Evolutionary conservation across 1,139 yeast species (phyloP), one percentile per base, ranked within the genome.

Genomic region (Hemisphaericaspora xylofermentans): DNA sequence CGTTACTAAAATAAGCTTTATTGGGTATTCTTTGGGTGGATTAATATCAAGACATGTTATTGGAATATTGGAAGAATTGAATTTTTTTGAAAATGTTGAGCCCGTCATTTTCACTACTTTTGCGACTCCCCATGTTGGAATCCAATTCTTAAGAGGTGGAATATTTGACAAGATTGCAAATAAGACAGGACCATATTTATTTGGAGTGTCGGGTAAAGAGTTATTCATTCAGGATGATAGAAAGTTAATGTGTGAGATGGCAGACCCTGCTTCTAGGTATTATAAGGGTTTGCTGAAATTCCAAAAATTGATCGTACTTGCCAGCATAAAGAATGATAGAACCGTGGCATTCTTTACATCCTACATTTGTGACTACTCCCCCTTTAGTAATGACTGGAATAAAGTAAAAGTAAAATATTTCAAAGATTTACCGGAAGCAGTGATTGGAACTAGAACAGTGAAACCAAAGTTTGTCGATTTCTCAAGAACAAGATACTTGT

Each of bases 71-170:
- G 58, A 76, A 38, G 74, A 69, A 22, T 50, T 74, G 45, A 74
- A 73, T 0, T 71, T 82, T 45, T 88, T 88, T 51, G 74, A 80
- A 2, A 54, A 53, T 2, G 76, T 88, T 14, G 66, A 74, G 48
- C 96, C 96, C 0, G 64, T 76, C 2, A 66, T 80, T 39, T 84
- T 84, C 56, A 74, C 89, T 13, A 86, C 96, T 0, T 84, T 89
- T 67, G 97, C 97, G 2, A 83, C 96, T 1, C 98, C 98, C 1
- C 97, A 91, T 63, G 67, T 88, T 6, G 96, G 96, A 0, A 75
- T 85, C 10, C 73, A 72, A 35, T 78, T 77, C 51, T 74, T 68
- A 52, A 61, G 62, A 14, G 60, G 66, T 9, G 60, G 68, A 9
- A 44, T 72, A 9, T 64, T 75, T 43, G 76, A 80, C 42, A 52